Evolutionary conservation across 202 grass and related monocot genomes (phyloP).

Genomic region (Schoenoplectus tabernaemontani): DNA sequence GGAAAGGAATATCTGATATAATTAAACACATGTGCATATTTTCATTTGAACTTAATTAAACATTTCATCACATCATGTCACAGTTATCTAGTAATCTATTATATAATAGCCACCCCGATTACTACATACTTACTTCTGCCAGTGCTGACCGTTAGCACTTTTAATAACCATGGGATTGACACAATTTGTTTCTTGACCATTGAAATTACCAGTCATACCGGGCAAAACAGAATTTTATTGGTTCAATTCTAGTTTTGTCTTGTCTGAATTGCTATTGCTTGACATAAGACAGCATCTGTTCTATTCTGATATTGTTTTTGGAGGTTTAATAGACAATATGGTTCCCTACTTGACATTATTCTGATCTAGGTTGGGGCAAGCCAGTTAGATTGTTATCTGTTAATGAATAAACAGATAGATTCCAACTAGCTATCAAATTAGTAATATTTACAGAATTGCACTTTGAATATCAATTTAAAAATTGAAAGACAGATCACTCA

Average conservation of each 20-base stretch:
- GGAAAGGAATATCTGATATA: not conserved
- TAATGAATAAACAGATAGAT: not conserved
- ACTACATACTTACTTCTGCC: too few relatives aligned
- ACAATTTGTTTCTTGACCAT: not conserved
- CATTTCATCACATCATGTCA: not conserved
- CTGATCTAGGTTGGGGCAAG: not conserved
- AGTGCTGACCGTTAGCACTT: not conserved
- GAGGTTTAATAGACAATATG: not conserved
- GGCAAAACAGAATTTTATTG: not conserved
- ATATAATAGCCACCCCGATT: not conserved
- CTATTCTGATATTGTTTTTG: not conserved
- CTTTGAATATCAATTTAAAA: slow-evolving; percentile 16
- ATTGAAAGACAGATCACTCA: slow-evolving; percentile 37
- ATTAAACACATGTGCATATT: not conserved
- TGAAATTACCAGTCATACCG: not conserved
- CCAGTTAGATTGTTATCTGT: not conserved
- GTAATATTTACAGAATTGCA: not conserved
- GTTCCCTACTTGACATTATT: not conserved
- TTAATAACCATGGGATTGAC: not conserved
- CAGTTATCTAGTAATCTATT: not conserved
- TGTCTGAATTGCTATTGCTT: not conserved
- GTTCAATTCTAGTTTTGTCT: not conserved
- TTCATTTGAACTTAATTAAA: not conserved
- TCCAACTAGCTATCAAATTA: not conserved
- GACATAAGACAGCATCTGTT: not conserved